Conservation (phyloP, 352 stramenopile genomes). For the Phytophthora pluvialis region DNA sequence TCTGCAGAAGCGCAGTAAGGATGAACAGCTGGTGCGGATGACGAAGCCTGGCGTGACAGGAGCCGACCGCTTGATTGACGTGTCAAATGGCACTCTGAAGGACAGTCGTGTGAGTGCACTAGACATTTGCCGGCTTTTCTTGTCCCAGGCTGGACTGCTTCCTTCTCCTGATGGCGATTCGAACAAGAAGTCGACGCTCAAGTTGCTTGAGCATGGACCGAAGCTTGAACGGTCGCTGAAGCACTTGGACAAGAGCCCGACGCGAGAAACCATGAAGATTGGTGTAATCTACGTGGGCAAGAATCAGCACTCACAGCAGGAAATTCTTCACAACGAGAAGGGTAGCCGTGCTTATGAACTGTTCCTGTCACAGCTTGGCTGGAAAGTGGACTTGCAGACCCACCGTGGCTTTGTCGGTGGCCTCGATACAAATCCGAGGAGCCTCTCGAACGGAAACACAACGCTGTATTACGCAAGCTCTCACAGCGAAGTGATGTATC, state of each 20-base stretch:
- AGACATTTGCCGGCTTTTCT: conserved; percentile 85
- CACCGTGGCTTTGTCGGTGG: conserved; percentile 82
- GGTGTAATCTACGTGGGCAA: conserved; percentile 87
- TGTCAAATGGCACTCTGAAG: conserved; percentile 32
- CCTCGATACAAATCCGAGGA: conserved; percentile 82
- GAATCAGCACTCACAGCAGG: conserved; percentile 76
- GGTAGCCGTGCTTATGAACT: conserved; percentile 69
- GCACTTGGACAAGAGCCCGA: conserved; percentile 86
- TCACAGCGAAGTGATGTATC: conserved; percentile 88
- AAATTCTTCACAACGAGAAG: conserved; percentile 81
- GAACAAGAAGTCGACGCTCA: conserved; percentile 59
- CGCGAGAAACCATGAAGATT: conserved; percentile 91
- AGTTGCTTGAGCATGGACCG: conserved; percentile 71
- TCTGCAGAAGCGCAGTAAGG: conserved; percentile 50
- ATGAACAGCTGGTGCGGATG: conserved; percentile 45
- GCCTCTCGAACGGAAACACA: conserved; percentile 75
- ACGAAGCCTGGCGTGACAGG: conserved; percentile 48
- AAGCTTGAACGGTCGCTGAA: conserved; percentile 85
- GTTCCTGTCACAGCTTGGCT: conserved; percentile 81
- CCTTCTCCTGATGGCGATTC: conserved; percentile 67
- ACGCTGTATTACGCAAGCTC: conserved; percentile 85
- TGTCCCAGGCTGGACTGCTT: conserved; percentile 75
- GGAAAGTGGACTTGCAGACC: conserved; percentile 70
- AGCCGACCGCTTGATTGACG: conserved; percentile 42
- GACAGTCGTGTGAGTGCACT: conserved; percentile 66